Percentiles rank a stretch among this genome's conserved stretches.
Conservation (phyloP, 306 rosid species). For the Cicer bijugum region DNA sequence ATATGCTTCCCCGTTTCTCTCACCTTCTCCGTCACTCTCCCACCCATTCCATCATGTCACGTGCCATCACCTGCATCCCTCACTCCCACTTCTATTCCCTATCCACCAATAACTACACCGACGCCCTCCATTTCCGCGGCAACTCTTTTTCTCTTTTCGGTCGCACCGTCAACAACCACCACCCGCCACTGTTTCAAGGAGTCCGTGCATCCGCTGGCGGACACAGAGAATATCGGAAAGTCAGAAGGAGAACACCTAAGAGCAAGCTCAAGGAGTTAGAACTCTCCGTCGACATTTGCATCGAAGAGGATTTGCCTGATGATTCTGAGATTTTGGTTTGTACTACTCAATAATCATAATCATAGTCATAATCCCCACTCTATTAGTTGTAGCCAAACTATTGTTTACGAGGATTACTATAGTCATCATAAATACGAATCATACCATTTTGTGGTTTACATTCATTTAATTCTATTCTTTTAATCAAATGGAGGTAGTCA, state of each 20-base stretch:
- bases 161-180: neutral
- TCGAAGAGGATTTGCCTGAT: conserved; percentile 78
- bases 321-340: conserved; percentile 70
- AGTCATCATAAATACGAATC: neutral
- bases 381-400: neutral
- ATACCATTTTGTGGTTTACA: too few species aligned
- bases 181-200: neutral
- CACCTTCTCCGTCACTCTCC: conserved; percentile 46
- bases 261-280: conserved; percentile 63
- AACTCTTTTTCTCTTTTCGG: neutral
- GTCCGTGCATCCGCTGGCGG: neutral
- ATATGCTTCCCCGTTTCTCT: conserved; percentile 58
- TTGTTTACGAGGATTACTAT: neutral
- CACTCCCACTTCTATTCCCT: conserved; percentile 29
- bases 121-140: neutral
- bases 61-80: conserved; percentile 52
- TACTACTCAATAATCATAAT: neutral
- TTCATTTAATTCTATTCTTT: too few species aligned
- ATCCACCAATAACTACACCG: neutral
- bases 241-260: conserved; percentile 56
- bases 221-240: conserved; percentile 69
- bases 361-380: neutral
- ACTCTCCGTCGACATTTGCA: conserved; percentile 65
- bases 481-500: too few species aligned
- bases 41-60: conserved; percentile 59